Conservation (phyloP, 2,329 filamentous ascomycete genomes). For the Westerdykella aurantiaca region DNA sequence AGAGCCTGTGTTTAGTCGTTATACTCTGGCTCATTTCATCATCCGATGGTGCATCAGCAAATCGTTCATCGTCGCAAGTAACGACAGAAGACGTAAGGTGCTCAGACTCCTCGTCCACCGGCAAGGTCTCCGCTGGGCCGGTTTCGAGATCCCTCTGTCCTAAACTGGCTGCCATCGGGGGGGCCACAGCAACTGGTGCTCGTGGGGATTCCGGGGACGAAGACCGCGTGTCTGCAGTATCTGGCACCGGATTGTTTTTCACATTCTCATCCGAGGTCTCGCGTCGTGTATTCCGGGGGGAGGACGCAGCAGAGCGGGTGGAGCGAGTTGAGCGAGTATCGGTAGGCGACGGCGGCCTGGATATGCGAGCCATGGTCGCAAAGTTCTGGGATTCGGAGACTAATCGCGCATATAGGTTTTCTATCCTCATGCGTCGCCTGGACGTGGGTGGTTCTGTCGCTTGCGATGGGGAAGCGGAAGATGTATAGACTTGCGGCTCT, state of each 20-base stretch:
- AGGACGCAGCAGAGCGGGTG: background rate
- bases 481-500: slow-evolving; percentile 20
- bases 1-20: slow-evolving; percentile 7
- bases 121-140: too few species aligned
- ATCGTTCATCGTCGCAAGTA: slow-evolving; percentile 37
- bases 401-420: slow-evolving; percentile 58
- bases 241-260: slow-evolving; percentile 3
- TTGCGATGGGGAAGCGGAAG: slow-evolving; percentile 6
- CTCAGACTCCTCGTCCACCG: background rate
- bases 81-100: slow-evolving; percentile 21
- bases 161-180: background rate
- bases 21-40: slow-evolving; percentile 19
- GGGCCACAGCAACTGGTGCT: background rate
- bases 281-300: slow-evolving; percentile 13
- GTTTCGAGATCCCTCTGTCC: too few species aligned
- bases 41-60: slow-evolving; percentile 39
- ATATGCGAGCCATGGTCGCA: slow-evolving; percentile 53
- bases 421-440: slow-evolving; percentile 60
- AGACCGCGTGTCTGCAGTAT: slow-evolving; percentile 1
- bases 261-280: slow-evolving; percentile 14
- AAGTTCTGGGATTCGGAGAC: slow-evolving; percentile 65
- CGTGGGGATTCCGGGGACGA: background rate
- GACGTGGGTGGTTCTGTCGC: slow-evolving; percentile 39
- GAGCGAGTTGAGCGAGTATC: slow-evolving; percentile 41
- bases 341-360: slow-evolving; percentile 55